phyloP scores from a whole-genome alignment of 306 rosid species.

The Ziziphus jujuba region DNA sequence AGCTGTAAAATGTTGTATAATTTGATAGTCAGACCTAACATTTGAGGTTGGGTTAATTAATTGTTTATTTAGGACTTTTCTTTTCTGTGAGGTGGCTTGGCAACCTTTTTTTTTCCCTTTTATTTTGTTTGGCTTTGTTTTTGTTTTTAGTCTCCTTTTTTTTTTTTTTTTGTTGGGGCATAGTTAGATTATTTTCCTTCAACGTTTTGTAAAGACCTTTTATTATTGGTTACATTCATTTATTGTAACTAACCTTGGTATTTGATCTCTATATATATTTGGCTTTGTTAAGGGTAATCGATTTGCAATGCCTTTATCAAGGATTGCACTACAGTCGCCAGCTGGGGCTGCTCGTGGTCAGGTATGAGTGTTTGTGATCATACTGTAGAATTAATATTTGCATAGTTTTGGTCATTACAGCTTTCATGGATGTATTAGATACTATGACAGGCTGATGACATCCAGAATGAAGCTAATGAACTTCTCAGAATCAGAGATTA shows the following conservation, averaged over 20 bases:
- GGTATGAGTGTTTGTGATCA: constrained; percentile 42
- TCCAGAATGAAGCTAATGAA: constrained; percentile 83
- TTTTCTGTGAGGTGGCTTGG: neutral
- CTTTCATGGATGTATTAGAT: constrained; percentile 23
- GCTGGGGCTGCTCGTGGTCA: constrained; percentile 97
- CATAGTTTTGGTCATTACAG: constrained; percentile 19
- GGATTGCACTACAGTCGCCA: constrained; percentile 76
- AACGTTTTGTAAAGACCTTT: neutral
- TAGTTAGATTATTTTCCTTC: neutral
- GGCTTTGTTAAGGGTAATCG: constrained; percentile 64
- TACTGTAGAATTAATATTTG: neutral
- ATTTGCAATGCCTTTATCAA: constrained; percentile 79
- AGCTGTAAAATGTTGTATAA: neutral
- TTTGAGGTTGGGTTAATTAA: neutral
- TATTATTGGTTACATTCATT: neutral
- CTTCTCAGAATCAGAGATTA: constrained; percentile 85
- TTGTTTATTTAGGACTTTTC: neutral
- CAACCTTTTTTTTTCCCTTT: too few relatives aligned
- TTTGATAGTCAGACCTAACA: neutral
- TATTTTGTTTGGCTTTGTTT: too few relatives aligned
- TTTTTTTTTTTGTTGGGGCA: too few relatives aligned
- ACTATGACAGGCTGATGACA: constrained; percentile 76
- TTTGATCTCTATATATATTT: constrained; percentile 1
- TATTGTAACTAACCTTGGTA: constrained; percentile 4
- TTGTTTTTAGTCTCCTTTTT: too few relatives aligned